Conservation (phyloP, 768 basidiomycete genomes). For the Mycena olivaceomarginata region DNA sequence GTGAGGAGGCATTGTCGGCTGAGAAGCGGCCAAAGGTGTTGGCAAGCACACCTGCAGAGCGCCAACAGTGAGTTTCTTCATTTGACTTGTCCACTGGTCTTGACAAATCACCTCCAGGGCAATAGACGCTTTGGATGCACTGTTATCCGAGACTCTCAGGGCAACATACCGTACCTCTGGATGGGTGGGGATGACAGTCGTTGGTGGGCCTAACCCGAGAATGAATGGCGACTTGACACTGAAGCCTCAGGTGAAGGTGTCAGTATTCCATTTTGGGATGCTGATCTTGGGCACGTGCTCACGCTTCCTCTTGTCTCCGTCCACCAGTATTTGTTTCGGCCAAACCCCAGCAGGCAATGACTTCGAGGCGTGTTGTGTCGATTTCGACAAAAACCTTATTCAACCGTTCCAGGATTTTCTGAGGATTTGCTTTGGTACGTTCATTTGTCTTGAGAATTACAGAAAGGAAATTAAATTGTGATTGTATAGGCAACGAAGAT, state of each 20-base stretch:
- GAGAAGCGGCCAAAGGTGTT: too few relatives aligned
- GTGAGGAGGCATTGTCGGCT: too few relatives aligned
- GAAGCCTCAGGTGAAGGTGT: slow-evolving; percentile 23
- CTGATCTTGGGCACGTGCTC: background rate
- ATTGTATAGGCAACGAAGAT: too few relatives aligned
- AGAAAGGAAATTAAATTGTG: too few relatives aligned
- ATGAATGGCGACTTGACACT: slow-evolving; percentile 28
- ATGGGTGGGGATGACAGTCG: slow-evolving; percentile 2
- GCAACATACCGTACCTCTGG: background rate
- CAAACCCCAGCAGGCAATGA: background rate
- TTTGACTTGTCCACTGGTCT: too few relatives aligned
- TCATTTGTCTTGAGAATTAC: too few relatives aligned
- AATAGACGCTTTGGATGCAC: background rate
- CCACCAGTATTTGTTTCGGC: background rate
- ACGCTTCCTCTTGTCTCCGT: background rate
- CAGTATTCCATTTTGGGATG: slow-evolving; percentile 1
- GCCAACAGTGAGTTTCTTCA: too few relatives aligned
- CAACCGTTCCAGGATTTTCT: background rate
- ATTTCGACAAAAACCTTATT: background rate
- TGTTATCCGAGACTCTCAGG: background rate
- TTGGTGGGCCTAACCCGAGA: slow-evolving; percentile 20
- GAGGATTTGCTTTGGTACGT: background rate
- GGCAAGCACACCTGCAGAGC: too few relatives aligned
- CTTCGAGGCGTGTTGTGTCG: background rate
- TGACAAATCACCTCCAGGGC: too few relatives aligned